Percentiles rank a stretch among this genome's conserved stretches.
Evolutionary conservation across 2,329 filamentous ascomycete species (phyloP).

Genomic region (Colletotrichum nymphaeae): DNA sequence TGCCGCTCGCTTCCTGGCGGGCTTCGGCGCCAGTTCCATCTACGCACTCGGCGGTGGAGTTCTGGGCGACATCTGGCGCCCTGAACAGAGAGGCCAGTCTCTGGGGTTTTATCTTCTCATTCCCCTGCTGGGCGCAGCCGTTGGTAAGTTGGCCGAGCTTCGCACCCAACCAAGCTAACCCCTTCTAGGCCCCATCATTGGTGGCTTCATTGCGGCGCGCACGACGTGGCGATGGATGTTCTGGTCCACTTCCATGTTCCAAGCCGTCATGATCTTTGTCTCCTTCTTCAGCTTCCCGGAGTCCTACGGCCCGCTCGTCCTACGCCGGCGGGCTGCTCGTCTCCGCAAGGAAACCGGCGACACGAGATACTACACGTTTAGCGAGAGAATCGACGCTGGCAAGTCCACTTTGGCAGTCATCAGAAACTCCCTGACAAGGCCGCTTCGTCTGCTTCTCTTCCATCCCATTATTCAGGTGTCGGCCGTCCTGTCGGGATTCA

Average conservation of each 20-base stretch:
- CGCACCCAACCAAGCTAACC: no score
- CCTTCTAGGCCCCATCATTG: constrained; percentile 48
- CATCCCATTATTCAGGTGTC: constrained; percentile 70
- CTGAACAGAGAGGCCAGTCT: constrained; percentile 56
- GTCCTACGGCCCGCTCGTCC: constrained; percentile 50
- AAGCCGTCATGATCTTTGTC: constrained; percentile 48
- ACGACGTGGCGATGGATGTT: constrained; percentile 59
- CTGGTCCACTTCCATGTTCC: constrained; percentile 55
- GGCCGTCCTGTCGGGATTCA: constrained; percentile 65
- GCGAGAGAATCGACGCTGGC: constrained; percentile 49
- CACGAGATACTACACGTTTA: constrained; percentile 46
- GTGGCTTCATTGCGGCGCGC: constrained; percentile 50
- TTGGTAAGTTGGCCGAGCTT: constrained; percentile 42
- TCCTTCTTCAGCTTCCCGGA: constrained; percentile 49
- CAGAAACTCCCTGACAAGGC: constrained; percentile 58
- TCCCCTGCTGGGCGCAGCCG: constrained; percentile 51
- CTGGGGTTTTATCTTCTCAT: constrained; percentile 50
- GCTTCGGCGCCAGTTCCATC: constrained; percentile 59
- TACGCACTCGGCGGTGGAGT: constrained; percentile 59
- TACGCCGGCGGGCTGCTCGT: constrained; percentile 45
- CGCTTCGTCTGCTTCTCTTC: constrained; percentile 65
- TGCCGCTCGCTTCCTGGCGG: constrained; percentile 58
- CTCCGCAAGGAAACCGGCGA: constrained; percentile 48
- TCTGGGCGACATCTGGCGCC: constrained; percentile 57
- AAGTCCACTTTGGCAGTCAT: constrained; percentile 42